Percentiles rank a stretch among this genome's conserved stretches.
These are phyloP conservation scores for Diutina scorzettiae DNA, from an alignment of 1,139 yeast species.

Conservation along the genomic window DNA sequence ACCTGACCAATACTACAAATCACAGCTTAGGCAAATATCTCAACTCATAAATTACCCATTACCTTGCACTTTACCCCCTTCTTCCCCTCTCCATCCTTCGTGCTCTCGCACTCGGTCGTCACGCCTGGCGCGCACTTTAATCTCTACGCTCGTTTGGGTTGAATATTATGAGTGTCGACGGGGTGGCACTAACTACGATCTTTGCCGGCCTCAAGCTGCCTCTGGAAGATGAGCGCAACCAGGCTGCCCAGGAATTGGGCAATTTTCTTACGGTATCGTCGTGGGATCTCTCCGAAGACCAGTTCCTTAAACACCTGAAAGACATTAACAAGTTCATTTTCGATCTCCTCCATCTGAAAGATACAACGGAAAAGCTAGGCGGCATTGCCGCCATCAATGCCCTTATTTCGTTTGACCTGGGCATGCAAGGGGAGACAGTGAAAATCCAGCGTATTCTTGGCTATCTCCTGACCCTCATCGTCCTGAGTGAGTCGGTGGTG, in stretches of 20 bases:
- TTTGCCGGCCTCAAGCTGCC: slow-evolving; percentile 41
- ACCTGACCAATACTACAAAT: no score
- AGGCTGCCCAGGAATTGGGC: slow-evolving; percentile 57
- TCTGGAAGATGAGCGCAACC: slow-evolving; percentile 37
- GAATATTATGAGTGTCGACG: slow-evolving; percentile 24
- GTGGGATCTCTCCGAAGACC: slow-evolving; percentile 67
- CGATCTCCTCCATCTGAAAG: slow-evolving; percentile 70
- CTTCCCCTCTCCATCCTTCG: no score
- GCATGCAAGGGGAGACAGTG: slow-evolving; percentile 60
- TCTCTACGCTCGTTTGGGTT: no score
- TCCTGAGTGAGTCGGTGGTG: slow-evolving; percentile 72
- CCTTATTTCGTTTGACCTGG: slow-evolving; percentile 64
- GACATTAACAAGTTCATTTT: slow-evolving; percentile 82
- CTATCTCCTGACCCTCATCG: slow-evolving; percentile 68
- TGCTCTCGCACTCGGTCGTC: no score
- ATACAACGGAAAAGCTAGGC: slow-evolving; percentile 64
- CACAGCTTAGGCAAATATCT: no score
- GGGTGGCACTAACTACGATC: slow-evolving; percentile 41
- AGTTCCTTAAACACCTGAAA: slow-evolving; percentile 67
- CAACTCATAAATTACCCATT: no score
- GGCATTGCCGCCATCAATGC: slow-evolving; percentile 88
- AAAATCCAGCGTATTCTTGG: slow-evolving; percentile 87
- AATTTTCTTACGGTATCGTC: slow-evolving; percentile 59
- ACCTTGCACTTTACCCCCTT: no score
- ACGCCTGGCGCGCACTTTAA: no score